Base-by-base conservation (phyloP, 192 early-diverging fungal genomes). In the Geranomyces variabilis region DNA sequence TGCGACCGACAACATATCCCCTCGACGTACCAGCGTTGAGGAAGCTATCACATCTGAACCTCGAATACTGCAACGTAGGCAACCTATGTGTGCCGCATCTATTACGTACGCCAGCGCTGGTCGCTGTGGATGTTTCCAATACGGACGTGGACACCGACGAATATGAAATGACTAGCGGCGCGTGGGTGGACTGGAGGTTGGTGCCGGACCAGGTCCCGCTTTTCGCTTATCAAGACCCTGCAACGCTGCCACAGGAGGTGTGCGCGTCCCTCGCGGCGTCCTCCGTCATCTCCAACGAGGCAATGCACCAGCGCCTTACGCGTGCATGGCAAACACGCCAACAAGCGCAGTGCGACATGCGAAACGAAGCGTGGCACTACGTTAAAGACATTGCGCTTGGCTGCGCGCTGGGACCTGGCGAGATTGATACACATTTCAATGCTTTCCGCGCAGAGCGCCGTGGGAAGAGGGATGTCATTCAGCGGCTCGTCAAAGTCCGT, bases 101-200 rank as follows among this genome's bases (percentile, higher is more conserved):
- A 9, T 5, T 33, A 6, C 58, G 58, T 9, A 17, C 28, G 17
- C 58, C 58, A 7, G 17, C 58, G 22, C 30, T 60, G 58, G 22
- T 24, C 22, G 58, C 58, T 19, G 58, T 60, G 12, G 58, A 60
- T 29, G 5, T 60, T 6, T 26, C 28, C 28, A 29, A 29, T 7
- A 60, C 58, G 28, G 31, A 60, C 51, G 51, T 53, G 36, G 36
- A 41, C 51, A 53, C 15, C 7, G 19, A n/a, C 51, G 51, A 24
- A 15, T 19, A 47, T 10, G 46, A 47, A 13, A 13, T 47, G 19
- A 10, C 12, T 19, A 19, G 46, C 10, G 51, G 15, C 24, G 19
- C 51, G 19, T 53, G 51, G 51, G 7, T 3, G n/a, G 51, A n/a
- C 15, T 53, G 51, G 51, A 53, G 4, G n/a, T 17, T 6, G 7